Percentiles rank a stretch among this genome's conserved stretches.
Conservation (phyloP, 2,329 filamentous ascomycete species). For the Cryphonectria parasitica region DNA sequence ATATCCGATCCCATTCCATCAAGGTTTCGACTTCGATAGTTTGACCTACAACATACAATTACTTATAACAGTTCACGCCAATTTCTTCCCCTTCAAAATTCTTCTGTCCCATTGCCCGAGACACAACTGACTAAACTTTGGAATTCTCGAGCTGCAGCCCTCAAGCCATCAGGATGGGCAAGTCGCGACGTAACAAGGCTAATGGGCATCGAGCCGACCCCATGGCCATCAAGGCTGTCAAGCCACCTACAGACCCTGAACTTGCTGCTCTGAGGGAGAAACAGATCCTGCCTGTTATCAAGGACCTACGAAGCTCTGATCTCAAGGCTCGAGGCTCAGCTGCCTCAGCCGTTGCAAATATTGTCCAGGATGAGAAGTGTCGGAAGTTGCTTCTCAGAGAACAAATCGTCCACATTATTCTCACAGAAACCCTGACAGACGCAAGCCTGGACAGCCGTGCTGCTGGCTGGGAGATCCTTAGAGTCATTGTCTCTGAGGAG, state of each 20-base stretch:
- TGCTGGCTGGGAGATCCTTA: constrained; percentile 70
- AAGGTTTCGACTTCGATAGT: background rate
- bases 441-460: constrained; percentile 64
- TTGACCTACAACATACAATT: background rate
- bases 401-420: constrained; percentile 65
- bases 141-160: background rate
- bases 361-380: constrained; percentile 64
- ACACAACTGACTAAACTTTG: background rate
- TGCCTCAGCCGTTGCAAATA: constrained; percentile 62
- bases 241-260: constrained; percentile 66
- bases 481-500: constrained; percentile 64
- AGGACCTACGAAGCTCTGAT: constrained; percentile 62
- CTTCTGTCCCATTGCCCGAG: too few relatives aligned
- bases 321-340: constrained; percentile 63
- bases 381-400: constrained; percentile 69
- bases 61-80: background rate
- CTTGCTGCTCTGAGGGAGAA: constrained; percentile 65
- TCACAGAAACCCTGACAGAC: constrained; percentile 68
- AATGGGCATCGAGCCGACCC: constrained; percentile 58
- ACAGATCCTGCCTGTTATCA: constrained; percentile 66
- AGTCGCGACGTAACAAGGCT: constrained; percentile 59
- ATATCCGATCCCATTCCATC: background rate
- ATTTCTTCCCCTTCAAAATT: background rate
- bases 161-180: constrained; percentile 53
- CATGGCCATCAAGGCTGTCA: constrained; percentile 57